These are phyloP conservation scores for Elaeagnus macrophylla DNA, from an alignment of 306 rosid species.

Conservation along the genomic window DNA sequence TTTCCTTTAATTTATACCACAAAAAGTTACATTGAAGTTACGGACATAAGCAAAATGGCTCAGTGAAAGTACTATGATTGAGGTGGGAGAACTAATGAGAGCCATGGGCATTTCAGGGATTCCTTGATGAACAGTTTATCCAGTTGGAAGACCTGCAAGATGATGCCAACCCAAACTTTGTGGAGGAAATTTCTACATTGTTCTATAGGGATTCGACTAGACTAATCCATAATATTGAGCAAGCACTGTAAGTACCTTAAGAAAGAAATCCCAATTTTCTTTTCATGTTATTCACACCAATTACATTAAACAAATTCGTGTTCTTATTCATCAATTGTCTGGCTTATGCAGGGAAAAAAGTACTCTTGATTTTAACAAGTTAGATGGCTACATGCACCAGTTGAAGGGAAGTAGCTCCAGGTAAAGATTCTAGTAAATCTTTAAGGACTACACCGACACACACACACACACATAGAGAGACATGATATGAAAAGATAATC, in stretches of 20 bases:
- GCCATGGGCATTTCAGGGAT: conserved; percentile 32
- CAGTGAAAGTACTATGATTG: too few species aligned
- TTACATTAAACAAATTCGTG: neutral
- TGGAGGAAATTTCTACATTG: conserved; percentile 74
- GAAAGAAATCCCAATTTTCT: neutral
- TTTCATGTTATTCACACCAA: neutral
- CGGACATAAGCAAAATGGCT: too few species aligned
- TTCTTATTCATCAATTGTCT: neutral
- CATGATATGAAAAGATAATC: neutral
- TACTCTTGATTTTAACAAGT: conserved; percentile 55
- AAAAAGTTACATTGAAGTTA: too few species aligned
- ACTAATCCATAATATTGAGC: conserved; percentile 58
- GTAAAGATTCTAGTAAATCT: conserved; percentile 15
- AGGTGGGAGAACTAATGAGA: too few species aligned
- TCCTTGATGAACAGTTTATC: conserved; percentile 75
- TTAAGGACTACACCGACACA: too few species aligned
- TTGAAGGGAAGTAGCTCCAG: conserved; percentile 95
- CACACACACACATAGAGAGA: neutral
- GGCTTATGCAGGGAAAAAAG: conserved; percentile 41
- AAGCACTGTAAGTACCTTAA: conserved; percentile 46
- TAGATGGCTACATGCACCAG: conserved; percentile 73
- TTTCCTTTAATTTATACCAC: too few species aligned
- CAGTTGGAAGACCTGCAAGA: conserved; percentile 84
- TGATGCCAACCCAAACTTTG: conserved; percentile 82
- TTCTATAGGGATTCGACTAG: conserved; percentile 68